Percentiles rank a stretch among this genome's conserved stretches.
Evolutionary conservation across 2,329 filamentous ascomycete genomes (phyloP).

Genomic region (Fusarium robinianum): DNA sequence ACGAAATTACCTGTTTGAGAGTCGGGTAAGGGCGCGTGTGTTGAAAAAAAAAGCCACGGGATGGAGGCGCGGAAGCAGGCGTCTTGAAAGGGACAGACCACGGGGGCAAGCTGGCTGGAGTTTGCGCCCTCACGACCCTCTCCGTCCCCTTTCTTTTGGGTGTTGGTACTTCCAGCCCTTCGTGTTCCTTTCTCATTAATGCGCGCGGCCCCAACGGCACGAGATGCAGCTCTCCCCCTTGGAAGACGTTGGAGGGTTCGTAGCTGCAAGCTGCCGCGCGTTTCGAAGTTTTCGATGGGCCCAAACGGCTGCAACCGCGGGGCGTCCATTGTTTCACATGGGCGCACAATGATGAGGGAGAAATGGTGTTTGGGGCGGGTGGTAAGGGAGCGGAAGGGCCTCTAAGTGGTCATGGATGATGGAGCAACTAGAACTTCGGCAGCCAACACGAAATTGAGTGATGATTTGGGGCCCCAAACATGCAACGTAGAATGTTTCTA

Average conservation of each 20-base stretch:
- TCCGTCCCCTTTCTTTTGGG: constrained; percentile 19
- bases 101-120: constrained; percentile 22
- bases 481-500: constrained; percentile 29
- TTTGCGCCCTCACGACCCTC: constrained; percentile 24
- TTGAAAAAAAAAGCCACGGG: neutral
- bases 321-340: constrained; percentile 33
- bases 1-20: constrained; percentile 11
- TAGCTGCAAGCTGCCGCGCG: constrained; percentile 30
- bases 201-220: constrained; percentile 17
- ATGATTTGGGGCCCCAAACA: constrained; percentile 22
- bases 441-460: constrained; percentile 26
- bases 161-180: constrained; percentile 16
- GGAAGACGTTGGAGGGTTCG: constrained; percentile 20
- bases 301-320: constrained; percentile 26
- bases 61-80: constrained; percentile 5
- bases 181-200: constrained; percentile 17
- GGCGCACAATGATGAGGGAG: constrained; percentile 20
- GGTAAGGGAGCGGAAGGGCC: constrained; percentile 18
- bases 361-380: constrained; percentile 21
- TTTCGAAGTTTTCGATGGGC: constrained; percentile 29
- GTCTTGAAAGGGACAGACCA: constrained; percentile 4
- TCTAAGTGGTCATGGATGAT: constrained; percentile 18
- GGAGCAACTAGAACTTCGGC: constrained; percentile 24
- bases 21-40: neutral
- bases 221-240: constrained; percentile 20